A percentile compares a stretch with the other conserved stretches of the same genome.
Conservation (phyloP, 441 rosid species). For the Iberis amara region DNA sequence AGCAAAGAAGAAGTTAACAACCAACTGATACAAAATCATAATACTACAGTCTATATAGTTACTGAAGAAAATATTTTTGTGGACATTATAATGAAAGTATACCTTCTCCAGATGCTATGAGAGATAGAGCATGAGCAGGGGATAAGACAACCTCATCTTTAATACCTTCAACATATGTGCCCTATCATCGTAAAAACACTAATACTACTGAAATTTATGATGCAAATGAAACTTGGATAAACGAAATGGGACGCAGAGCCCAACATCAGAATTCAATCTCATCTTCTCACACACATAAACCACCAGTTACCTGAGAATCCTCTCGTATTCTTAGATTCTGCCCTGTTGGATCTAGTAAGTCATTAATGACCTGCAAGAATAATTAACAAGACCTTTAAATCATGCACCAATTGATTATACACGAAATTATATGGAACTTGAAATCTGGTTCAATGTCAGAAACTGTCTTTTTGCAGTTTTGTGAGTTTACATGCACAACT, state of each 20-base stretch:
- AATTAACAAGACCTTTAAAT: constrained; percentile 9
- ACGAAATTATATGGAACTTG: constrained; percentile 16
- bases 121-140: constrained; percentile 97
- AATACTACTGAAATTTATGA: constrained; percentile 17
- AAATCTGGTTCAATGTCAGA: not conserved
- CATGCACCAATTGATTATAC: constrained; percentile 20
- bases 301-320: constrained; percentile 76
- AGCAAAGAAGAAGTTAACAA: constrained; percentile 1
- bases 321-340: constrained; percentile 96
- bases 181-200: constrained; percentile 49
- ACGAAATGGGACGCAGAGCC: constrained; percentile 12
- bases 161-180: constrained; percentile 95
- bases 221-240: constrained; percentile 14
- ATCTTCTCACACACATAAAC: constrained; percentile 10
- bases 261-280: not conserved
- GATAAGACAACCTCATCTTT: constrained; percentile 99
- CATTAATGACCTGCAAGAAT: constrained; percentile 80
- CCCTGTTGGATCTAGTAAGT: constrained; percentile 93
- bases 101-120: constrained; percentile 99
- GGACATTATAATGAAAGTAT: constrained; percentile 22
- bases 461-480: constrained; percentile 8
- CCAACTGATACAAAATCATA: constrained; percentile 10
- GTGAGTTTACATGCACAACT: constrained; percentile 1
- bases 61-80: not conserved
- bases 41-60: constrained; percentile 11